Evolutionary conservation across 2,329 filamentous ascomycete genomes (phyloP).

Genomic region (Clonostachys byssicola): DNA sequence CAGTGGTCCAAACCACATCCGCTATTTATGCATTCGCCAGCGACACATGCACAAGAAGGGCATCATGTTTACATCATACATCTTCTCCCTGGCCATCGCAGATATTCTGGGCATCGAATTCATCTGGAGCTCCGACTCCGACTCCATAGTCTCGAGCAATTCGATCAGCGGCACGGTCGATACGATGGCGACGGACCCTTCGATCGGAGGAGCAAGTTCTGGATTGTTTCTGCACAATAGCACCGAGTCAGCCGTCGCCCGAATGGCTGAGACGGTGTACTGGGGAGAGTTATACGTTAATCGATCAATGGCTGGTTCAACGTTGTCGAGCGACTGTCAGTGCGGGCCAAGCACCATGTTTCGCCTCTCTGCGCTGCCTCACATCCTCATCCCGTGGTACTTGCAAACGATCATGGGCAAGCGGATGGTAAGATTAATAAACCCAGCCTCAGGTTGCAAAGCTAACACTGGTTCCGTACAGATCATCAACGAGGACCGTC

Average conservation of each 20-base stretch:
- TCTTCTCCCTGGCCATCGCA: conserved; percentile 14
- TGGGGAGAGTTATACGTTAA: conserved; percentile 17
- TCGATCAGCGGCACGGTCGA: conserved; percentile 11
- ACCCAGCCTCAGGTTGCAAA: neutral
- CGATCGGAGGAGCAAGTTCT: conserved; percentile 14
- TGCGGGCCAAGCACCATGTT: conserved; percentile 15
- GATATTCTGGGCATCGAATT: conserved; percentile 14
- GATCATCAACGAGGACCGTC: conserved; percentile 17
- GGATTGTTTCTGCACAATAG: conserved; percentile 13
- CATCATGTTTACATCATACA: conserved; percentile 16
- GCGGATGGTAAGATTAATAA: conserved; percentile 10
- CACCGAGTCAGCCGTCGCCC: conserved; percentile 9
- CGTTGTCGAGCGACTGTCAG: conserved; percentile 15
- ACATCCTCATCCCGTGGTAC: conserved; percentile 15
- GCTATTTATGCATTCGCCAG: conserved; percentile 12
- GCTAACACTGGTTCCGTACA: neutral
- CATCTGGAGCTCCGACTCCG: conserved; percentile 16
- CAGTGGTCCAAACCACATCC: conserved; percentile 5
- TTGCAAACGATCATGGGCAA: conserved; percentile 13
- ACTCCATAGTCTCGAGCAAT: conserved; percentile 11
- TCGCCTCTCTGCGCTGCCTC: conserved; percentile 11
- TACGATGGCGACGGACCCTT: conserved; percentile 9
- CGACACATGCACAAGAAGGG: conserved; percentile 16
- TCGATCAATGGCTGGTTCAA: conserved; percentile 10
- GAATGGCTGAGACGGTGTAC: conserved; percentile 13